Base-by-base conservation (phyloP, 805 yeast species). In the Spathaspora hagerdaliae region DNA sequence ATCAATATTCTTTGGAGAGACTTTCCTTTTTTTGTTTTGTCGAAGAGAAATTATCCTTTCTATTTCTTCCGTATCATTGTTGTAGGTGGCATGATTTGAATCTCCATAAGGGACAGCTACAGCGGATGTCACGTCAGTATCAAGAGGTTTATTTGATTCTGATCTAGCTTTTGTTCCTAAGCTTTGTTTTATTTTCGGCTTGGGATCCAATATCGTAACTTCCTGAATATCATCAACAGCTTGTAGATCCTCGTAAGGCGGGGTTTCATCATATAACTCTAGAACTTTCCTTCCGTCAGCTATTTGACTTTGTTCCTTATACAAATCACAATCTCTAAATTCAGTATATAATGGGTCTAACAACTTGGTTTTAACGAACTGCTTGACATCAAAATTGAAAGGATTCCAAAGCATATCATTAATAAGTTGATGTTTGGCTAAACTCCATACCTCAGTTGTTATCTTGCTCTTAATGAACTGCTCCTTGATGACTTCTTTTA, bases 31-130 rank as follows among this genome's bases (percentile, higher is more conserved):
- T n/a, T 41, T 41, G 32, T 11, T 9, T 29, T 29, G 32, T 19
- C 35, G 13, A 31, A 35, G 10, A 29, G 41, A 11, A 14, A 41
- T 24, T 5, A 41, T 14, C 7, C 29, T 33, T 10, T 41, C 44
- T 15, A 41, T 14, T 19, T 41, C 44, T n/a, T 41, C 44, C 19
- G 38, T 34, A n/a, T 41, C 39, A 15, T 41, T 41, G n/a, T 31
- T 15, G 24, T 29, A 36, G 26, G 44, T 39, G 3, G 42, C 42
- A 8, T 29, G 11, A 15, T 39, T 39, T 2, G 42, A 29, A 8
- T 19, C 24, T 5, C 4, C 24, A 19, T 5, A 19, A 19, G 24
- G 4, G 24, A 5, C 24, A 19, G 24, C 24, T 2, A 5, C 24
- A 19, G 24, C 24, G 24, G 24, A 19, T 19, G 24, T 19, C 24